A percentile compares a stretch with the other conserved stretches of the same genome.
Evolutionary conservation across 2,329 filamentous ascomycete species (phyloP).

Genomic region (Orbilia ellipsospora): DNA sequence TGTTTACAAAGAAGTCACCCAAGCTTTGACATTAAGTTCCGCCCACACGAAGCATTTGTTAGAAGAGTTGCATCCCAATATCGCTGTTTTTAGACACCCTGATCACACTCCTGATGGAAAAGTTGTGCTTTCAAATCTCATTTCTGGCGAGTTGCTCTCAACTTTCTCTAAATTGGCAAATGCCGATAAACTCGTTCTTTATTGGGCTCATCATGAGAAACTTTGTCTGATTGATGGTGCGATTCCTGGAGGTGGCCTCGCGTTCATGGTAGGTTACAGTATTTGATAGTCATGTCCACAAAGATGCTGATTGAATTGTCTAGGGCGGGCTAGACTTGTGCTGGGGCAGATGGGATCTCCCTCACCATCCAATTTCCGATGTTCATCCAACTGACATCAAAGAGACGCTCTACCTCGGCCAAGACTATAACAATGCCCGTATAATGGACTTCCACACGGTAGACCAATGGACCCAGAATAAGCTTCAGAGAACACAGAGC

Average conservation of each 20-base stretch:
- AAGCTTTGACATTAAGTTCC: slow-evolving; percentile 66
- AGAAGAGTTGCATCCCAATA: slow-evolving; percentile 82
- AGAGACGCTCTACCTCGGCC: slow-evolving; percentile 82
- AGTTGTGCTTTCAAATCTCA: slow-evolving; percentile 42
- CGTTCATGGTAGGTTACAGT: slow-evolving; percentile 75
- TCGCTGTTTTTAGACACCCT: slow-evolving; percentile 88
- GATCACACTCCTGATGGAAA: slow-evolving; percentile 70
- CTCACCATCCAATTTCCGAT: slow-evolving; percentile 85
- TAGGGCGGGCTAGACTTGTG: slow-evolving; percentile 78
- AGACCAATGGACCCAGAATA: slow-evolving; percentile 82
- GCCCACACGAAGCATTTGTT: slow-evolving; percentile 81
- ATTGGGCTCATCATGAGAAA: slow-evolving; percentile 96
- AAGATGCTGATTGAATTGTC: not conserved
- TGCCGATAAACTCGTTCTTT: slow-evolving; percentile 82
- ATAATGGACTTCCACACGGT: slow-evolving; percentile 85
- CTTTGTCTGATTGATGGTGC: slow-evolving; percentile 82
- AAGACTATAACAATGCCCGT: slow-evolving; percentile 91
- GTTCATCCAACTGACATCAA: slow-evolving; percentile 82
- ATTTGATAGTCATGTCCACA: not conserved
- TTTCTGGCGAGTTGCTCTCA: slow-evolving; percentile 30
- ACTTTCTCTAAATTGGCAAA: slow-evolving; percentile 67
- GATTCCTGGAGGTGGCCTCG: slow-evolving; percentile 63
- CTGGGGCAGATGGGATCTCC: slow-evolving; percentile 89
- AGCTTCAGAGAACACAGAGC: slow-evolving; percentile 80
- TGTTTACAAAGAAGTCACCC: slow-evolving; percentile 90